Evolutionary conservation across 169 alveolate species (phyloP), one percentile per base, ranked within the genome.

Genomic region (Eimeria maxima): DNA sequence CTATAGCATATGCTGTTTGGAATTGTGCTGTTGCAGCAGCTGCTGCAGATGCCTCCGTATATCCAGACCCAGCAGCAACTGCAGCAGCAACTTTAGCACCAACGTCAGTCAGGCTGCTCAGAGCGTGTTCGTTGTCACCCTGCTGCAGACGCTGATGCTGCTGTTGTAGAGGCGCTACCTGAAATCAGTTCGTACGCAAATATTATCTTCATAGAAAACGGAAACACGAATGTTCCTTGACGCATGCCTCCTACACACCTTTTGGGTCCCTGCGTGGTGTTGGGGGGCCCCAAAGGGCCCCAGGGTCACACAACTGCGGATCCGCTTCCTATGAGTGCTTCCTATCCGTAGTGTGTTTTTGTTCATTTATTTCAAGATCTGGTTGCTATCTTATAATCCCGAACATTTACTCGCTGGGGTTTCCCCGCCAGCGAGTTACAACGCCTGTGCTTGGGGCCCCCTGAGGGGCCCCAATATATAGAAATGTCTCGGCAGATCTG

Each of bases 201-300:
- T 7, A 2, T 13, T 8, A 4, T 69, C 8, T 13, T 3, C 81
- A 29, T 2, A 33, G 18, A 4, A 69, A 8, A 69, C 7, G 22
- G 3, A 74, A 4, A n/a, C 4, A 29, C 5, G 33, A 67, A 44
- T 38, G 44, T 16, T 67, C 16, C 78, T 4, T 67, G 4, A 16
- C 83, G 27, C n/a, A 20, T 33, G 22, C 22, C 53, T 27, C 53
- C 22, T 24, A 10, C 24, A 63, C 18, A 24, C 73, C 38, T 38
- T 22, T 4, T 27, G 67, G 67, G 11, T 3, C 74, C 38, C 83
- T 20, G 27, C 6, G 38, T 2, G 83, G 53, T 69, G 6, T 16
- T n/a, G 80, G 45, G 83, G 83, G 83, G 53, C 83, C 83, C 83
- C 83, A 16, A 53, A 53, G 83, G 83, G 53, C 83, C 83, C 83